Base-by-base conservation (phyloP, 23 red algal species). In the Gracilaria caudata region DNA sequence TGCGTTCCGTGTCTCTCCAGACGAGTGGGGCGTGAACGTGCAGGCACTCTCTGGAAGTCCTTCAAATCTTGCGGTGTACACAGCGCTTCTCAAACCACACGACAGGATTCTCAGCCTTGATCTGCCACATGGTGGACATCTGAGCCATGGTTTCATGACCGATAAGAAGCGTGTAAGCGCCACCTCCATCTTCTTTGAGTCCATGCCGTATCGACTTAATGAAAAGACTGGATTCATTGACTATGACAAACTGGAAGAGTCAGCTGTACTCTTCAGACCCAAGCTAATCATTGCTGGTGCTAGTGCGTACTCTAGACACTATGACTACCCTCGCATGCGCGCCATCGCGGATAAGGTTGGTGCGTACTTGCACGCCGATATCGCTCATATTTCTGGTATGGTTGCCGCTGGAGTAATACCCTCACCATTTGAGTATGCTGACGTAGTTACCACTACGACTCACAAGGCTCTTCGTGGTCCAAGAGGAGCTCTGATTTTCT, bases 381-480 rank as follows among this genome's bases (percentile, higher is more conserved):
- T 99, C 41, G 97, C 97, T 24, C 97, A 99, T 57, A 99, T 99
- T 57, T 95, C 92, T 7, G 97, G 97, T 14, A 66, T 99, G 20
- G 93, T 99, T 25, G 81, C 97, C 13, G 97, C 97, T 36, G 92
- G 88, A 36, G 97, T 99, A 43, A 84, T 99, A 13, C 97, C 97
- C 0, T 86, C 87, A 12, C 97, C 97, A 36, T 99, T 99, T 77
- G 90, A 88, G 28, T 90, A 95, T 64, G 93, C 97, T 28, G 97
- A 99, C 72, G 97, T 99, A 24, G 80, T 99, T 19, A 99, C 97
- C 20, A 95, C 97, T 0, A 99, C 97, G 0, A 99, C 97, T 23
- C 97, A 99, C 94, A 99, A 99, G 78, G 97, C 97, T n/a, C 75
- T 99, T 16, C 84, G 97, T 13, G 97, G 97, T 14, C 97, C 97